Evolutionary conservation across 345 rosid species (phyloP), one percentile per base, ranked within the genome.

Genomic region (Brassica cretica): DNA sequence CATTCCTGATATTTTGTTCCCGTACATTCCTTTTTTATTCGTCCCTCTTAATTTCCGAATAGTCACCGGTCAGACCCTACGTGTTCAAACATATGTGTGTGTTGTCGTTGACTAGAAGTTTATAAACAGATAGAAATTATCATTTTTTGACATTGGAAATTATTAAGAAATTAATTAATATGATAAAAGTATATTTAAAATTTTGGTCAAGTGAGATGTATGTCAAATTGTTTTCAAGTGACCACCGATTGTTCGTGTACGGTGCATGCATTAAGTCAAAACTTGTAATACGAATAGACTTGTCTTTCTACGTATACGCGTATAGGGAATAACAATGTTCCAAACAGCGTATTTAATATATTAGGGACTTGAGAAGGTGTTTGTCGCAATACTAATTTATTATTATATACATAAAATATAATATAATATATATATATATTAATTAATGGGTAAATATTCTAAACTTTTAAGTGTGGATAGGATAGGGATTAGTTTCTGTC

Each of bases 261-360:
- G 25, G 33, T 77, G 66, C 76, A 77, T 77, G 81, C 81, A 71
- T 41, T 14, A 49, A 66, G 72, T 72, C 68, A 44, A 2, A 71
- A 65, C 61, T 71, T 64, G 16, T 71, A 24, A 71, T 64, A 59
- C n/a, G 11, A 70, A 61, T 76, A 64, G 56, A 32, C 75, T 33
- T 33, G 75, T 76, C 69, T 64, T 63, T 15, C 39, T 49, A 77
- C 80, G 80, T 15, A 27, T 49, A 77, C 80, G 80, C 71, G 80
- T 64, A 77, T 37, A 25, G 16, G 16, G 18, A 70, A 76, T 70
- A 70, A 10, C n/a, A 49, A 69, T 32, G 67, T 60, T 29, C 35
- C 55, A 60, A 68, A 49, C 79, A 76, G 0, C 62, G 10, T 44
- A 35, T 24, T 65, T 33, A 75, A 58, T 64, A 63, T 12, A 30